Percentiles rank a stretch among this genome's conserved stretches.
Evolutionary conservation across 1,284 basidiomycete genomes (phyloP).

Genomic region (Tausonia pullulans): DNA sequence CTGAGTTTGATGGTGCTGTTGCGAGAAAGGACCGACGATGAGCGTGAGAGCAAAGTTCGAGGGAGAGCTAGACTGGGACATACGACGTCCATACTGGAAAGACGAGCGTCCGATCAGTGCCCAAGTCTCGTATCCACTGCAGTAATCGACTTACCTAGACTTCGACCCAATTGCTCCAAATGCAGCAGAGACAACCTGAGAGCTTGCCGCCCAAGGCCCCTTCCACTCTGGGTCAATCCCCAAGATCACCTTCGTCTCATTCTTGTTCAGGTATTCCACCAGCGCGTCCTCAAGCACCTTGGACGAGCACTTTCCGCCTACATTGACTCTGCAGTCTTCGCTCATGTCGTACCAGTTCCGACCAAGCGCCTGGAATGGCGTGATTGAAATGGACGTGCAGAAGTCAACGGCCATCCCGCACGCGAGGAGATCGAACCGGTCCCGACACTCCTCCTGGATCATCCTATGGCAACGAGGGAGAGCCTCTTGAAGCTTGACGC

Average conservation of each 20-base stretch:
- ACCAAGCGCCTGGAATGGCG: neutral
- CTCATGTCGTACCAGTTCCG: conserved; percentile 12
- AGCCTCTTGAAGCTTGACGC: neutral
- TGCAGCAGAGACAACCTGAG: neutral
- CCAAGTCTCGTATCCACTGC: neutral
- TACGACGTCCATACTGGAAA: too few relatives aligned
- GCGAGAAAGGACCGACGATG: neutral
- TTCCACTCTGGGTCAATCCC: conserved; percentile 47
- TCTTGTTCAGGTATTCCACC: conserved; percentile 44
- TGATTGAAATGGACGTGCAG: conserved; percentile 1
- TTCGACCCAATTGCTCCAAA: conserved; percentile 1
- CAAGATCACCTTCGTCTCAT: conserved; percentile 44
- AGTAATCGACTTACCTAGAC: neutral
- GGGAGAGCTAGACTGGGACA: neutral
- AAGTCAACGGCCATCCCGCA: conserved; percentile 2
- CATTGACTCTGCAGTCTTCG: neutral
- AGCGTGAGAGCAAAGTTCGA: neutral
- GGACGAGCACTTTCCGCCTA: neutral
- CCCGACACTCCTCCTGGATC: conserved; percentile 5
- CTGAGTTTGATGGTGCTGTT: neutral
- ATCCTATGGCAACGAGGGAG: conserved; percentile 1
- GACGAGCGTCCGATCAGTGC: neutral
- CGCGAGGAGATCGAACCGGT: neutral
- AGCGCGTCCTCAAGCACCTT: neutral
- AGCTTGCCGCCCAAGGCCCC: conserved; percentile 19